Base-by-base conservation (phyloP, 2,329 filamentous ascomycete genomes). In the Esteya vermicola region DNA sequence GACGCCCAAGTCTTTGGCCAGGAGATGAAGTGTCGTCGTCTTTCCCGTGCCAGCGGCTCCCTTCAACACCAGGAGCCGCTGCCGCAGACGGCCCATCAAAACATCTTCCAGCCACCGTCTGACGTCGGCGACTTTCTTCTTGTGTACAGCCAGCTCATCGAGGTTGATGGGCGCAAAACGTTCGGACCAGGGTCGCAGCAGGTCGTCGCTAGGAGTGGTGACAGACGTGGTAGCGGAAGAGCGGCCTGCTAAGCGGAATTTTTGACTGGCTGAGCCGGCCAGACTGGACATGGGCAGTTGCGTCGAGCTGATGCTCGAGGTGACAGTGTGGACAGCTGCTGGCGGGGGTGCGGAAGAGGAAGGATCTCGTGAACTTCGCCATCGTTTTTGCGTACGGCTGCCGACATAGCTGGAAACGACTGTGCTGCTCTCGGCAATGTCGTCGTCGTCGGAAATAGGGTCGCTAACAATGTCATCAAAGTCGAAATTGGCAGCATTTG, bases 1-100 rank as follows among this genome's bases (percentile, higher is more conserved):
- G 44, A 81, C 78, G 2, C 70, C 72, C 63, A 96, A 65, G n/a
- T 81, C 75, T 46, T 75, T 75, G 5, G 88, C 81, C 27, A 98
- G 68, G 19, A 94, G 63, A 10, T 73, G 72, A 39, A 96, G 54
- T 0, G 89, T 93, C 1, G 85, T 86, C 1, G 91, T 96, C 61
- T 98, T 98, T 23, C 85, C 91, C 26, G 84, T 83, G 18, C 91
- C 91, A 32, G 91, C 88, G 26, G 86, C 78, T 10, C 91, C 91
- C 57, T 93, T 94, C 33, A 98, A 65, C 22, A 98, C 68, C 42
- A 95, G 69, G 42, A 95, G 55, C 44, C 82, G 73, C 64, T 93
- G 77, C 44, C 72, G 66, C 57, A 72, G 60, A 28, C 65, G 64
- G 14, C 84, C 82, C 21, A 60, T 57, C 45, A 85, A 71, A 16